Base-by-base conservation (phyloP, 2,329 filamentous ascomycete genomes). In the Scytalidium sp. region DNA sequence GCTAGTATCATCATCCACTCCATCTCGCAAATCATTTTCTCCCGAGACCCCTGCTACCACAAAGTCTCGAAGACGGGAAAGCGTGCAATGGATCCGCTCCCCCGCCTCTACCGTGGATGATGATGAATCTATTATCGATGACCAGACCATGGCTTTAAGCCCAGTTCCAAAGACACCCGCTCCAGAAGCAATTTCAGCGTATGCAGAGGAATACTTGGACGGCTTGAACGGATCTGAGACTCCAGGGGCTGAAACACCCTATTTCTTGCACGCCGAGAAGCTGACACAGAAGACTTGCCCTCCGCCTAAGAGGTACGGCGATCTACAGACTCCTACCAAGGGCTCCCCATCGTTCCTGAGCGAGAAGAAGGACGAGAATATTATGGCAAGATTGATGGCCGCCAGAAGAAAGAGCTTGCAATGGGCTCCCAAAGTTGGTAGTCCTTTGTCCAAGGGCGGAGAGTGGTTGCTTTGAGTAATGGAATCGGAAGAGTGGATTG, bases 391-490 rank as follows among this genome's bases (percentile, higher is more conserved):
- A 43, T 70, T 92, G 53, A 82, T 88, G 75, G 83, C 85, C 10
- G 87, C 87, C 1, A 76, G 87, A 53, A 77, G 88, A 53, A 90
- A 89, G 79, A 93, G 86, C 62, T 65, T 90, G 66, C 86, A 89
- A 62, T 90, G 85, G 71, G 86, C 86, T 25, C 88, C 88, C 23
- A 87, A 87, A 69, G 72, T 90, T 50, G 84, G 80, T 17, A 92
- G 88, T 66, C 88, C 88, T 2, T 70, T 92, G 58, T 78, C 81
- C 21, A 81, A 75, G 60, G 71, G 58, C 8, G 40, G 19, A 47
- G 17, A 40, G 40, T 41, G n/a, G 40, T 36, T 17, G 32, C 32
- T 19, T 41, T 20, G 15, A 29, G 21, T 23, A 23, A 13, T 17
- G 3, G 21, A 17, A 41, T 25, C 19, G 10, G 15, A 15, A 36